Conservation (phyloP, 1,139 yeast species). For the Diutina sp. region DNA sequence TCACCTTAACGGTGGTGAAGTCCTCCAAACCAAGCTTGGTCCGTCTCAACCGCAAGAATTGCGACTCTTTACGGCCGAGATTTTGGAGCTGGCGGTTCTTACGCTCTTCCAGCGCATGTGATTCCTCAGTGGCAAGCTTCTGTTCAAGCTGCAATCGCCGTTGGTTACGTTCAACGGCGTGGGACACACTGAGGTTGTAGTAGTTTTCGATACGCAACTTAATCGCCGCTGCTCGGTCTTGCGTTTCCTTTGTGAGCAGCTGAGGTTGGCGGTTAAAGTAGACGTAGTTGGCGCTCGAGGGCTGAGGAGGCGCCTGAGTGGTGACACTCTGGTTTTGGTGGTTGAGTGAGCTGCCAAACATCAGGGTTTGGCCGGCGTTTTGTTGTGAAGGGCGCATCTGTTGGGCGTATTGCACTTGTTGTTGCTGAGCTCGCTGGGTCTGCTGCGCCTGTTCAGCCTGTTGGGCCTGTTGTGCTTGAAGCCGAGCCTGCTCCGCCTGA, state of each 20-base stretch:
- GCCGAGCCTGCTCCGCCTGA: neutral
- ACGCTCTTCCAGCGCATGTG: constrained; percentile 53
- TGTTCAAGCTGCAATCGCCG: constrained; percentile 65
- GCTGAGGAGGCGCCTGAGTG: neutral
- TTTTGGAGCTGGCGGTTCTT: constrained; percentile 60
- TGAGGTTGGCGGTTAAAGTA: constrained; percentile 84
- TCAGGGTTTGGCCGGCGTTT: neutral
- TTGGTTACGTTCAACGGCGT: constrained; percentile 73
- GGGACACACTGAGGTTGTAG: constrained; percentile 65
- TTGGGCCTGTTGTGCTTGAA: neutral
- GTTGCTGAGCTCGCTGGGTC: neutral
- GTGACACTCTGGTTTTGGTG: neutral
- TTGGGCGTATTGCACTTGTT: neutral
- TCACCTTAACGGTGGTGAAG: constrained; percentile 67
- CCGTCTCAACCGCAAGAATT: constrained; percentile 60
- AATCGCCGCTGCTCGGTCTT: constrained; percentile 64
- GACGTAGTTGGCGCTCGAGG: constrained; percentile 31
- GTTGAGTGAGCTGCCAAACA: neutral
- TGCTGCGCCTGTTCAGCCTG: neutral
- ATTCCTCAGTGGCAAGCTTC: constrained; percentile 49
- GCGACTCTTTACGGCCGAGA: constrained; percentile 67
- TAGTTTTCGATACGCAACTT: constrained; percentile 61
- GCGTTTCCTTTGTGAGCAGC: constrained; percentile 47
- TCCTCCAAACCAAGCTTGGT: constrained; percentile 65
- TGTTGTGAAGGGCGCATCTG: neutral